Evolutionary conservation across 768 basidiomycete species (phyloP).

Genomic region (Boletus subparvulus): DNA sequence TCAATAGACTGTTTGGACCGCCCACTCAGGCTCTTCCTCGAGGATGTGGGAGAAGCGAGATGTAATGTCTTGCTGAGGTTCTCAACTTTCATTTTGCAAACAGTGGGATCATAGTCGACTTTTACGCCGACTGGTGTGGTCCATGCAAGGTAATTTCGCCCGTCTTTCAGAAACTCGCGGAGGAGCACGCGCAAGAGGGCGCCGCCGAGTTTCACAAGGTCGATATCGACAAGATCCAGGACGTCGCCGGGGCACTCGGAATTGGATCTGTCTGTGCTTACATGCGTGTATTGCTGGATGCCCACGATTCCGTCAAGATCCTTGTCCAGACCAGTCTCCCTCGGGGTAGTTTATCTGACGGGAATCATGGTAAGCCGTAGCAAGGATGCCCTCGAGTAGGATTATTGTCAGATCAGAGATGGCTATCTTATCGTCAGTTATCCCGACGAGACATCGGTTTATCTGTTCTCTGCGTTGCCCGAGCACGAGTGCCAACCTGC

Average conservation of each 20-base stretch:
- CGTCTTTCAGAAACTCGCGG: constrained; percentile 2
- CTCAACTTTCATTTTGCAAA: too few relatives aligned
- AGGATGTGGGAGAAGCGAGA: too few relatives aligned
- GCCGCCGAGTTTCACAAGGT: constrained; percentile 64
- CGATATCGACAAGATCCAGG: constrained; percentile 54
- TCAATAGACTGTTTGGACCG: too few relatives aligned
- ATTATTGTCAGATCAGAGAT: background rate
- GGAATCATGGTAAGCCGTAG: background rate
- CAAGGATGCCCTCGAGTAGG: background rate
- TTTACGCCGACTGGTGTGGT: constrained; percentile 17
- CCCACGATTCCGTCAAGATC: background rate
- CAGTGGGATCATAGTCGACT: constrained; percentile 1
- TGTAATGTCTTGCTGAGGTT: too few relatives aligned
- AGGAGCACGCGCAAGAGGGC: constrained; percentile 11
- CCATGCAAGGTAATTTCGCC: constrained; percentile 18
- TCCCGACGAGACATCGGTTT: background rate
- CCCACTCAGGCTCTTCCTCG: too few relatives aligned
- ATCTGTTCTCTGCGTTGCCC: background rate
- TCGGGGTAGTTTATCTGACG: background rate
- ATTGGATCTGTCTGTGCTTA: constrained; percentile 49
- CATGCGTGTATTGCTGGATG: background rate
- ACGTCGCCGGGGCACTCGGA: constrained; percentile 49
- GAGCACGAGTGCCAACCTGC: background rate
- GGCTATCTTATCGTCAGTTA: background rate
- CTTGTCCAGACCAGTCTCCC: background rate